Conservation (phyloP, 2,329 filamentous ascomycete genomes). For the Ascochyta lentis region DNA sequence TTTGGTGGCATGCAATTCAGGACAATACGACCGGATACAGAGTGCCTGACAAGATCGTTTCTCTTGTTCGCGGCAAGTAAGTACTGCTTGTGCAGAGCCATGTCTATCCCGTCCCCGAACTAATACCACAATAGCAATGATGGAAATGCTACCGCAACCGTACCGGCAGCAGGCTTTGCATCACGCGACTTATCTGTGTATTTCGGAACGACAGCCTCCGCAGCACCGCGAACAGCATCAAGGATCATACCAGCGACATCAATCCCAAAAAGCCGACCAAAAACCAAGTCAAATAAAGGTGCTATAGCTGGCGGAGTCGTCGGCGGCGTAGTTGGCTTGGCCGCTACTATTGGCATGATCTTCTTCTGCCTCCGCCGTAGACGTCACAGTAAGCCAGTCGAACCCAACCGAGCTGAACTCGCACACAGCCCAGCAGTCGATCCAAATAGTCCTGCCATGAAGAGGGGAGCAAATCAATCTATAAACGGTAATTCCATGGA, state of each 20-base stretch:
- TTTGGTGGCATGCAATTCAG: conserved; percentile 36
- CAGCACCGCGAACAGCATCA: conserved; percentile 57
- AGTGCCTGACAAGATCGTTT: conserved; percentile 56
- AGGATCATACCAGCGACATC: conserved; percentile 42
- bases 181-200: conserved; percentile 58
- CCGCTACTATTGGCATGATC: conserved; percentile 24
- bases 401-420: neutral
- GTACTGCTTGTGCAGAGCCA: conserved; percentile 1
- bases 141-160: conserved; percentile 60
- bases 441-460: neutral
- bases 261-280: conserved; percentile 1
- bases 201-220: conserved; percentile 57
- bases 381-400: conserved; percentile 20
- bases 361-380: conserved; percentile 30
- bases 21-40: conserved; percentile 32
- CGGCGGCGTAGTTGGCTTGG: conserved; percentile 38
- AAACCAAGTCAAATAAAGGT: conserved; percentile 24
- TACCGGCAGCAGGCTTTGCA: conserved; percentile 57
- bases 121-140: conserved; percentile 30
- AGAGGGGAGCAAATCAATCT: neutral
- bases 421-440: neutral
- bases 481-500: conserved; percentile 16
- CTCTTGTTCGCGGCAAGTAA: conserved; percentile 50
- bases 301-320: conserved; percentile 46
- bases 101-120: neutral